phyloP scores from a whole-genome alignment of 768 basidiomycete genomes.

The Boletus vinaceobasis region DNA sequence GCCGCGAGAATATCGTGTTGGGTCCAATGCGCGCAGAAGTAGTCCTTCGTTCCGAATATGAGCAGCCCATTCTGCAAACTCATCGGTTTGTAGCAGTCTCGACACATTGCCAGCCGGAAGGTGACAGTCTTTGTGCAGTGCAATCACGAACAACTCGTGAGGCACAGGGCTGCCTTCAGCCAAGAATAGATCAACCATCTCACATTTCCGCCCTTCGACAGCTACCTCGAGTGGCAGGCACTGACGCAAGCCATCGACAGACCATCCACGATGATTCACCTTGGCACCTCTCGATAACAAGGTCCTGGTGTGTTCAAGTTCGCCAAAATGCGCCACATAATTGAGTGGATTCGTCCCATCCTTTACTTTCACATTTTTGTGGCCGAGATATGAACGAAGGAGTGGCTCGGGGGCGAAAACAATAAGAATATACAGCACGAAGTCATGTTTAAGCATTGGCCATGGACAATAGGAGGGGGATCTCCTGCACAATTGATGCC shows the following conservation, averaged over 20 bases:
- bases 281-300: background rate
- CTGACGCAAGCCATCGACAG: background rate
- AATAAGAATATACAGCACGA: background rate
- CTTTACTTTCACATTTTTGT: background rate
- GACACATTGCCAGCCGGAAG: background rate
- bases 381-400: background rate
- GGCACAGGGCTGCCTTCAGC: background rate
- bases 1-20: too few species aligned
- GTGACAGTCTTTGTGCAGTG: background rate
- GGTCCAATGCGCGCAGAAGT: background rate
- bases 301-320: background rate
- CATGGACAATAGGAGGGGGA: background rate
- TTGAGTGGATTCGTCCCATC: background rate
- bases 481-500: background rate
- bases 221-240: background rate
- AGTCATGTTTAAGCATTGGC: background rate
- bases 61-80: conserved; percentile 11
- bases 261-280: background rate
- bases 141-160: background rate
- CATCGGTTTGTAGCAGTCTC: background rate
- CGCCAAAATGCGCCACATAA: background rate
- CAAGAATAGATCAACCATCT: background rate
- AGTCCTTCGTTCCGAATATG: background rate
- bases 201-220: background rate
- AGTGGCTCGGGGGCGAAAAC: background rate